phyloP scores from a whole-genome alignment of 2,329 filamentous ascomycete genomes.

The Cladophialophora yegresii region DNA sequence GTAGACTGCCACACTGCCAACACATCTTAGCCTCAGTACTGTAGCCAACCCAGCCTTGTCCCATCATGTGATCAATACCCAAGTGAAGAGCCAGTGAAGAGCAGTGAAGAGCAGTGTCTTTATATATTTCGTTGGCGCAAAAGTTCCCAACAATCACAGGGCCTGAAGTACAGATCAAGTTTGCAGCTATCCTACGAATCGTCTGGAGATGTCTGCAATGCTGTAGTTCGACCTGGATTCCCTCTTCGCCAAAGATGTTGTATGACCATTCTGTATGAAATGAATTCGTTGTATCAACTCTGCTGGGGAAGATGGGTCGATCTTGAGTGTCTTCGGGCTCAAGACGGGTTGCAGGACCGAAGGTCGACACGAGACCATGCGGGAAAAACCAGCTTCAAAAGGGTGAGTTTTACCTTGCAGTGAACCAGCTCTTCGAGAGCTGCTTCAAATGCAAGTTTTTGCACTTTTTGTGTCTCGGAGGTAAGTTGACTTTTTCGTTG shows the following conservation, averaged over 20 bases:
- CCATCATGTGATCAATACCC: neutral
- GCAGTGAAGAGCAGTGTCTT: no score
- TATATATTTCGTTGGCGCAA: no score
- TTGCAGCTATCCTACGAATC: no score
- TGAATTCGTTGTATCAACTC: neutral
- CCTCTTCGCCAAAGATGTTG: no score
- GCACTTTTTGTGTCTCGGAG: neutral
- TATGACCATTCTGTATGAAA: neutral
- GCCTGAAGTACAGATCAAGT: no score
- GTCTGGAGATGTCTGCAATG: no score
- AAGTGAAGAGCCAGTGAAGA: no score
- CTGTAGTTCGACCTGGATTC: no score
- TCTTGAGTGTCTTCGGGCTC: neutral
- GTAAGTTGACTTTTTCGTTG: neutral
- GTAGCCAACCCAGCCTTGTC: neutral
- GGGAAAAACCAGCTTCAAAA: neutral
- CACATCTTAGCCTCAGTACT: neutral
- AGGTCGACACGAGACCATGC: neutral
- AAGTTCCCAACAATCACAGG: no score
- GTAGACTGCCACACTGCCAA: neutral
- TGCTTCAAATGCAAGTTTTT: neutral
- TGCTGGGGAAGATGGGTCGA: neutral
- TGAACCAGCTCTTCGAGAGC: neutral
- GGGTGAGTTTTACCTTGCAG: neutral
- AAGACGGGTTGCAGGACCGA: no score